Evolutionary conservation across 768 basidiomycete genomes (phyloP), one percentile per base, ranked within the genome.

Genomic region (Boletus speciosus): DNA sequence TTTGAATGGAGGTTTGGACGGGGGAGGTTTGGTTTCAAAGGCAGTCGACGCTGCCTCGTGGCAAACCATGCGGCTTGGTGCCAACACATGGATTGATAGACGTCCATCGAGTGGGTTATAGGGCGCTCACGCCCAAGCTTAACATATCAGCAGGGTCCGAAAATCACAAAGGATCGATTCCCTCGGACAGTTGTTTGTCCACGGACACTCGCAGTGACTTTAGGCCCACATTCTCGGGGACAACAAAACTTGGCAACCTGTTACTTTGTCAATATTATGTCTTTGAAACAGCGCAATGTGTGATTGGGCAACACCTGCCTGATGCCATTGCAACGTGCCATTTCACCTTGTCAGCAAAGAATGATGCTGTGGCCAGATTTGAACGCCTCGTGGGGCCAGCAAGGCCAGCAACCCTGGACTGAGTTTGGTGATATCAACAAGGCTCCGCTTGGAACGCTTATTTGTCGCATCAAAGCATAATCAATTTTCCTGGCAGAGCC

Each of bases 1-100:
- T 40, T 43, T 39, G 56, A 44, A 47, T 31, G 53, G 51, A 40
- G 39, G 54, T 49, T 50, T 51, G 50, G 34, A 52, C 12, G 36
- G 34, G 44, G 16, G 37, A 16, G 43, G 55, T 27, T 47, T 43
- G 43, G 52, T 25, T 37, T 21, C 37, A 34, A 56, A 36, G 14
- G 47, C 37, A 46, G 55, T 29, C 47, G 46, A 40, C 38, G 48
- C 43, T 50, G 66, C 66, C 64, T 66, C 65, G 55, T 66, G 65
- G 60, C 45, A 2, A 35, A 54, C 57, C 61, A 58, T 63, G 66
- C 61, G 54, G 57, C 27, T 10, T 43, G 23, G 23, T 51, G 36
- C 34, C 34, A 35, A 45, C 44, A 29, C 25, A 16, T 25, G 40
- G 40, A 68, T 58, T 49, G 56, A 49, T 61, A 36, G 37, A 47